Conservation (phyloP, 495 filamentous ascomycete species). For the Neurospora tetrasperma region DNA sequence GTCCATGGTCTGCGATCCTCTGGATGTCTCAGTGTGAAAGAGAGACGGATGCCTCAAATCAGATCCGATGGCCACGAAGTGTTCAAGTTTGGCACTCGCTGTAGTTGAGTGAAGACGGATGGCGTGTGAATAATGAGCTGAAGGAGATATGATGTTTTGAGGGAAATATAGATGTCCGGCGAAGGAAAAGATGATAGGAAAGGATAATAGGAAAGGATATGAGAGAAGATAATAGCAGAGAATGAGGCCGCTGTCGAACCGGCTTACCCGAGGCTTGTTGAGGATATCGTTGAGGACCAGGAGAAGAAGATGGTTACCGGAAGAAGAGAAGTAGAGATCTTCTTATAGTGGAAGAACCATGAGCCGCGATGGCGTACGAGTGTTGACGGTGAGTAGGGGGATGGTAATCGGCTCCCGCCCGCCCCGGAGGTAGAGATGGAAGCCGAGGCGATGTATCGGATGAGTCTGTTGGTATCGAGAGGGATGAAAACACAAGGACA, state of each 20-base stretch:
- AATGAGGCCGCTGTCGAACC: background rate
- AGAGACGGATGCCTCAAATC: background rate
- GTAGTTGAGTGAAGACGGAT: background rate
- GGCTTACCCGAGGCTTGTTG: background rate
- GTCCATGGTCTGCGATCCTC: background rate
- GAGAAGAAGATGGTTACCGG: background rate
- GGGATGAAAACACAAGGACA: background rate
- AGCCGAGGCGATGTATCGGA: background rate
- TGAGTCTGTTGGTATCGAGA: background rate
- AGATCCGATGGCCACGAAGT: background rate
- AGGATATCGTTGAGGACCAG: background rate
- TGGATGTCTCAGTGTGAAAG: background rate
- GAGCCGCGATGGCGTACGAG: background rate
- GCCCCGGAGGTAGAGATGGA: background rate
- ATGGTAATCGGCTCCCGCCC: background rate
- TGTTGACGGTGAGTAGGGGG: background rate
- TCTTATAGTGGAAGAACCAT: background rate
- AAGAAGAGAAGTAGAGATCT: background rate
- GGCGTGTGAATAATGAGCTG: background rate
- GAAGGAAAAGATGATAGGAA: background rate
- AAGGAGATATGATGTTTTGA: background rate
- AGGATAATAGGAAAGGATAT: background rate
- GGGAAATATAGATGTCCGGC: background rate
- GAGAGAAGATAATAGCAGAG: background rate
- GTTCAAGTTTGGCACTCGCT: background rate